Base-by-base conservation (phyloP, 257 asterid genomes). In the Gentiana dahurica region DNA sequence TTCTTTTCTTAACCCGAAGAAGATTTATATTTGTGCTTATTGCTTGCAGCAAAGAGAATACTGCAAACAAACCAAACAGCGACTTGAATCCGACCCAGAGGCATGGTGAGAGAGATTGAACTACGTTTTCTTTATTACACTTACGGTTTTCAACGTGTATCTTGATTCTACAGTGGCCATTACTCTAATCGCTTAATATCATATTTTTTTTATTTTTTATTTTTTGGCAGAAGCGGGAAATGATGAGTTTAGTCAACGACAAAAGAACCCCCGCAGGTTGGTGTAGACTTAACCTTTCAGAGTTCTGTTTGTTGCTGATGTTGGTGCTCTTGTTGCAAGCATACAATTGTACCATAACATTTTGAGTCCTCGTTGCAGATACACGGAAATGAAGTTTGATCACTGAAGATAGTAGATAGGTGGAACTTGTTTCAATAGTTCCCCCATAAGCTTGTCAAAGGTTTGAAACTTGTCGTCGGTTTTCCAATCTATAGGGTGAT, bases 321-420 rank as follows among this genome's bases (percentile, higher is more conserved):
- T 6, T 15, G 5, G 13, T 50, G 10, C 41, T 15, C 1, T 10
- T 11, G 43, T 50, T 34, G 8, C 49, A 2, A 4, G 37, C 13
- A 4, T 54, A 4, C 35, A 12, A 13, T 24, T 57, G 15, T 9
- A 41, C 1, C 46, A 4, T 34, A 9, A 62, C 2, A 57, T 8
- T 53, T 34, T 49, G 12, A 3, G 8, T 59, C 32, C 44, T 65
- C 53, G 47, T 41, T 73, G 79, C 90, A 89, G 97, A 84, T 89
- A 90, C 68, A 79, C 96, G 34, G 96, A 84, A 77, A 90, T 90
- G 98, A 84, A 84, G 70, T 90, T 90, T 58, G 94, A 81, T 74
- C 84, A 74, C 77, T 86, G 89, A 86, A 67, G 68, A 71, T 49
- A 60, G 53, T 69, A 36, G 68, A 51, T 67, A 12, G 77, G 66